Conservation (phyloP, 2,329 filamentous ascomycete species). For the Penicillium sp. region DNA sequence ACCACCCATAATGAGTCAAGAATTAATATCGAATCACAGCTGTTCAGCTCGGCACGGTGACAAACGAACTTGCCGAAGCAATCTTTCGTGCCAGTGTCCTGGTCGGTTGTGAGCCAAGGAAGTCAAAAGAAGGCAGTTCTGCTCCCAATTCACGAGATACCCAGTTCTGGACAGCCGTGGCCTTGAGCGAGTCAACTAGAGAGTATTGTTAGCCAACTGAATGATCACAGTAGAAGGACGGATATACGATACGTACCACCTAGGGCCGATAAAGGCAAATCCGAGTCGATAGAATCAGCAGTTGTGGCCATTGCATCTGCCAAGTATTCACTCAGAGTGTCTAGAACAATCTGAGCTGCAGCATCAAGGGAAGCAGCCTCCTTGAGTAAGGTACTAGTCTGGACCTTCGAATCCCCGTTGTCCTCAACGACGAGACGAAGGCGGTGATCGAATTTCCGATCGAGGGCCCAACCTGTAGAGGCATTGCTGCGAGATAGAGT, state of each 20-base stretch:
- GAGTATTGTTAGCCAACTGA: constrained; percentile 2
- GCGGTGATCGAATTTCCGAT: constrained; percentile 24
- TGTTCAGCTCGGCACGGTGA: constrained; percentile 14
- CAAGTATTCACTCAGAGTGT: constrained; percentile 19
- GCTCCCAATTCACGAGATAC: constrained; percentile 21
- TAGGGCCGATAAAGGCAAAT: constrained; percentile 22
- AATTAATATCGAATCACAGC: neutral
- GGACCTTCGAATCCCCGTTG: neutral
- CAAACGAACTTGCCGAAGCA: constrained; percentile 17
- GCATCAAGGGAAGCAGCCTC: constrained; percentile 9
- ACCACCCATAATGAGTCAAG: neutral
- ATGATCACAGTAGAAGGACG: neutral
- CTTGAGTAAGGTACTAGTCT: constrained; percentile 12
- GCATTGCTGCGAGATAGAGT: constrained; percentile 15
- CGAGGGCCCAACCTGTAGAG: constrained; percentile 16
- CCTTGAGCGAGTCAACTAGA: constrained; percentile 25
- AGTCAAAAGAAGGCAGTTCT: constrained; percentile 23
- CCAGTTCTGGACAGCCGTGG: constrained; percentile 24
- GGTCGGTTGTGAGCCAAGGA: constrained; percentile 22
- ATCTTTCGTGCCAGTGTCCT: constrained; percentile 22
- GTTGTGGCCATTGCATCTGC: constrained; percentile 22
- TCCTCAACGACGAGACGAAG: constrained; percentile 11
- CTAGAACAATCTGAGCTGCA: constrained; percentile 13
- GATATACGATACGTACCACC: constrained; percentile 14
- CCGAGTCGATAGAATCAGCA: constrained; percentile 20